Conservation (phyloP, 306 rosid genomes). For the Rosa persica region DNA sequence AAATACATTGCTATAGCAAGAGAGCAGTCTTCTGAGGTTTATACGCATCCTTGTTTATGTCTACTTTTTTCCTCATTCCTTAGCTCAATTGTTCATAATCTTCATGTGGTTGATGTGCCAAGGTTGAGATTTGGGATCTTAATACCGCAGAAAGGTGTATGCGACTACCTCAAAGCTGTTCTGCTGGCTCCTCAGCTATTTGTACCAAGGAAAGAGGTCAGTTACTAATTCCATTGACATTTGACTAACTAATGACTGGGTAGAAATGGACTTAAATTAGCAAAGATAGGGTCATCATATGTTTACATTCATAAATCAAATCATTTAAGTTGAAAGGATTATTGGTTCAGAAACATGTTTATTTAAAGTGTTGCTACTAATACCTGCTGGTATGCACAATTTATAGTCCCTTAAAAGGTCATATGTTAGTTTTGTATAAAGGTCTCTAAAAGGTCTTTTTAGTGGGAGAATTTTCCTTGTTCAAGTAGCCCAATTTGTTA, state of each 20-base stretch:
- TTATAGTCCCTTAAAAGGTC: neutral
- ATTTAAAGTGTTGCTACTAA: neutral
- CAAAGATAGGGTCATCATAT: neutral
- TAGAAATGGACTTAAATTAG: neutral
- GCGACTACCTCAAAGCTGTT: conserved; percentile 48
- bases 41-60: conserved; percentile 21
- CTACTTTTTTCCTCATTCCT: conserved; percentile 5
- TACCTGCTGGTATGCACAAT: neutral
- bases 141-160: conserved; percentile 58
- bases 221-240: conserved; percentile 20
- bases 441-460: neutral
- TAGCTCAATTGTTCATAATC: conserved; percentile 15
- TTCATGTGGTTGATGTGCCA: conserved; percentile 32
- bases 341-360: neutral
- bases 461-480: neutral
- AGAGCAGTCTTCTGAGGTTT: conserved; percentile 76
- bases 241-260: conserved; percentile 1
- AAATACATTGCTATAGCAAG: conserved; percentile 74
- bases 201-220: conserved; percentile 57
- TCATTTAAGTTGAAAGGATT: neutral
- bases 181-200: conserved; percentile 35
- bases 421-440: neutral
- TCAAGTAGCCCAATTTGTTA: neutral
- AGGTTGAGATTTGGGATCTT: conserved; percentile 98
- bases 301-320: neutral